Conservation (phyloP, 495 filamentous ascomycete species). For the Podospora pseudocomata region DNA sequence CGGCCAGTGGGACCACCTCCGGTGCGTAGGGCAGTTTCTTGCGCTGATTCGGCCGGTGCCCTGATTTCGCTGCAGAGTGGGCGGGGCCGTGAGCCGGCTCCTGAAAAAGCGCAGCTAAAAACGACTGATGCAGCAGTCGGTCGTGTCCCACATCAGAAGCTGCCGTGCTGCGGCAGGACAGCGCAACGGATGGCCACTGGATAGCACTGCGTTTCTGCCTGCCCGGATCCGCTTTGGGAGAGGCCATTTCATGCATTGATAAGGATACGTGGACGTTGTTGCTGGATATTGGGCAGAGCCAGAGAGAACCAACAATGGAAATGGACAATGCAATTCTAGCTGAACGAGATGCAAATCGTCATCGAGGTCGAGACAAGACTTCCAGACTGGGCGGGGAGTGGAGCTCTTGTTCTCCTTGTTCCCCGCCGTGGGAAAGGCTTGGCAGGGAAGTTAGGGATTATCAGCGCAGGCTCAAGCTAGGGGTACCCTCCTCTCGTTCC, state of each 20-base stretch:
- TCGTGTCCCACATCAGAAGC: not conserved
- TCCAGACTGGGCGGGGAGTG: not conserved
- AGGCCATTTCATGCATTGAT: not conserved
- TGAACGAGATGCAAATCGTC: not conserved
- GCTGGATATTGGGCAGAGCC: not conserved
- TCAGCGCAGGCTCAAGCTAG: not conserved
- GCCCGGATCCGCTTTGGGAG: constrained; percentile 1
- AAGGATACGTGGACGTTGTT: not conserved
- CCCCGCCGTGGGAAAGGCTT: constrained; percentile 1
- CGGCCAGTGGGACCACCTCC: not conserved
- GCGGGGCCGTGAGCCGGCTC: not conserved
- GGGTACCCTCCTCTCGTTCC: constrained; percentile 2
- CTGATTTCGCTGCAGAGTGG: constrained; percentile 6
- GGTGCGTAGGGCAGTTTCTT: not conserved
- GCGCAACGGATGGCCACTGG: not conserved
- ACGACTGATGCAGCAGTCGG: not conserved
- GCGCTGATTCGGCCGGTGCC: constrained; percentile 14
- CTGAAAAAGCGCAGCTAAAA: constrained; percentile 4
- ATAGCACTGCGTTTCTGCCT: not conserved
- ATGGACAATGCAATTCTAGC: not conserved
- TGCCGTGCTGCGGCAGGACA: not conserved
- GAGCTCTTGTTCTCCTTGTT: not conserved
- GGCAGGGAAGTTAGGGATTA: not conserved
- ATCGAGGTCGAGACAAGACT: constrained; percentile 1
- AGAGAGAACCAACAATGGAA: not conserved